phyloP scores from a whole-genome alignment of 441 rosid species.

The Populus trichocarpa region DNA sequence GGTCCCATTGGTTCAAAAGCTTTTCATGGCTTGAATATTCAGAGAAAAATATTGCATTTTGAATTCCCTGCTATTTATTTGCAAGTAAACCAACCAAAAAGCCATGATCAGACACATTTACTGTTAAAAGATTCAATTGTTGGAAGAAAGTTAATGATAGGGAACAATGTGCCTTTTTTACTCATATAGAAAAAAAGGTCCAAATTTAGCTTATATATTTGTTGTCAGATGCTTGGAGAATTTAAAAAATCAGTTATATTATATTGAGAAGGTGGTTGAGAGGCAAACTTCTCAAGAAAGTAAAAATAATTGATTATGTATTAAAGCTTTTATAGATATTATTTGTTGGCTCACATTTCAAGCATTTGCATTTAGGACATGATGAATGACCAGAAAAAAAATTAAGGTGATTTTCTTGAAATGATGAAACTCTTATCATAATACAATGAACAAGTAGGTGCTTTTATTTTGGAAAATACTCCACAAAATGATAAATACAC shows the following conservation, averaged over 20 bases:
- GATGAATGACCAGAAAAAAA: neutral
- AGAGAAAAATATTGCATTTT: neutral
- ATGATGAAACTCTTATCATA: neutral
- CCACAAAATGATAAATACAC: neutral
- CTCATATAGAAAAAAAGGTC: neutral
- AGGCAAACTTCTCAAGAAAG: neutral
- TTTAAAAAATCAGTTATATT: neutral
- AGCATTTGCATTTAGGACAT: neutral
- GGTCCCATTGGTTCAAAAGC: neutral
- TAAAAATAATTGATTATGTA: neutral
- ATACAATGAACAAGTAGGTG: neutral
- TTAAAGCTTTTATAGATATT: neutral
- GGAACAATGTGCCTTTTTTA: neutral
- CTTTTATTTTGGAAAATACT: neutral
- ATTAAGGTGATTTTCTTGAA: neutral
- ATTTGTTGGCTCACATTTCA: neutral
- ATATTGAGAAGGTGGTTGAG: neutral
- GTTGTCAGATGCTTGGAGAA: neutral
- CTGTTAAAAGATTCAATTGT: neutral
- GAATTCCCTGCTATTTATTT: neutral
- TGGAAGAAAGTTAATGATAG: neutral
- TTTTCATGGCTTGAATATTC: neutral
- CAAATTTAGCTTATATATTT: neutral
- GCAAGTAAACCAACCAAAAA: neutral
- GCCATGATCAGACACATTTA: neutral